phyloP scores from a whole-genome alignment of 2,329 filamentous ascomycete species.

The Hymenoscyphus repandus region DNA sequence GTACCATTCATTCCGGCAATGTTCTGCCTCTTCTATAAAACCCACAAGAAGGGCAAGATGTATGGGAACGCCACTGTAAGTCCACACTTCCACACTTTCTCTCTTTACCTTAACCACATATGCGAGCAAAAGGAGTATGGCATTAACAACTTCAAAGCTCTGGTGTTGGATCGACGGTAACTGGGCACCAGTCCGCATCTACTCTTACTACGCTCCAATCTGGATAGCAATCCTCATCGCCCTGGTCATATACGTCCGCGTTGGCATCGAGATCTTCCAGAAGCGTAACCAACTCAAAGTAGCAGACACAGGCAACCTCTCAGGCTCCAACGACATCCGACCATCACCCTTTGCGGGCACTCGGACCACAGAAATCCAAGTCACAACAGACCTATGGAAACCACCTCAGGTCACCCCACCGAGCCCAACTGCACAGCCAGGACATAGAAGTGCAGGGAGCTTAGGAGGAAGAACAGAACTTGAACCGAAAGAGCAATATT shows the following conservation, averaged over 20 bases:
- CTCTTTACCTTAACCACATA: too few species aligned
- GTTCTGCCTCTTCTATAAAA: constrained; percentile 47
- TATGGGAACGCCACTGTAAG: constrained; percentile 35
- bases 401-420: not conserved
- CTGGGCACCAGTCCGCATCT: constrained; percentile 69
- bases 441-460: too few species aligned
- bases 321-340: not conserved
- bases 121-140: not conserved
- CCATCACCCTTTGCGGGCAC: constrained; percentile 24
- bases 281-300: constrained; percentile 57
- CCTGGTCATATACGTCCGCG: constrained; percentile 59
- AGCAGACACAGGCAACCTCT: not conserved
- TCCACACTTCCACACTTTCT: not conserved
- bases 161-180: constrained; percentile 74
- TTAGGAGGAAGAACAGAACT: too few species aligned
- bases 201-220: constrained; percentile 67
- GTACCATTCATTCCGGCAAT: constrained; percentile 49
- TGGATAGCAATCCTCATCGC: constrained; percentile 60
- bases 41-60: constrained; percentile 25
- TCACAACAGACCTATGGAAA: constrained; percentile 8
- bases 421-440: not conserved
- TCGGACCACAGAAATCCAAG: constrained; percentile 24
- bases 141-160: constrained; percentile 34
- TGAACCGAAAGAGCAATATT: too few species aligned
- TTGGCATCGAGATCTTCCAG: constrained; percentile 60